A percentile compares a stretch with the other conserved stretches of the same genome.
phyloP scores from a whole-genome alignment of 257 asterid genomes.

The Capsicum pubescens region DNA sequence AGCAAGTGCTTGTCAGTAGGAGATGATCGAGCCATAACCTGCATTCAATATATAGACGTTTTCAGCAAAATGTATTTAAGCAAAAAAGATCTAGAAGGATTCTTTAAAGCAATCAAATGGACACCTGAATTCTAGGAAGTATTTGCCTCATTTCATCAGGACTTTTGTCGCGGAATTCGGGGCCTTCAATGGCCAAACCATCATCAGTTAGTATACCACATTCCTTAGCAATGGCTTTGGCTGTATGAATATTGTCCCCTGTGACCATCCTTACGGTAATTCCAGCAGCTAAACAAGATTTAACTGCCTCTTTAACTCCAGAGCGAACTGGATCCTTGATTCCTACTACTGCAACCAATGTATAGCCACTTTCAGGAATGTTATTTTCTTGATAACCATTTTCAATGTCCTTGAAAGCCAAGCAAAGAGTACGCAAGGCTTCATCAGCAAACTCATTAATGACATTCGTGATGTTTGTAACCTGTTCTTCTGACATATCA shows the following conservation, averaged over 20 bases:
- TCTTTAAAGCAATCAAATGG: constrained; percentile 4
- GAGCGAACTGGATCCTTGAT: constrained; percentile 97
- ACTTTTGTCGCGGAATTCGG: constrained; percentile 68
- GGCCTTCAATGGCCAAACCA: constrained; percentile 88
- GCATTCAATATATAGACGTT: constrained; percentile 34
- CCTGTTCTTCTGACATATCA: constrained; percentile 67
- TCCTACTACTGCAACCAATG: constrained; percentile 81
- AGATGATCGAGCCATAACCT: constrained; percentile 99
- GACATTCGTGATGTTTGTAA: constrained; percentile 45
- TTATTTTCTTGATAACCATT: constrained; percentile 42
- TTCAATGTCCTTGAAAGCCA: constrained; percentile 80
- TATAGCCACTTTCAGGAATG: constrained; percentile 78
- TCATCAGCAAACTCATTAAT: constrained; percentile 78
- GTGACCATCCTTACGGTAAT: constrained; percentile 93
- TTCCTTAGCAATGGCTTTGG: constrained; percentile 94
- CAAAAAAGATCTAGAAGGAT: constrained; percentile 9
- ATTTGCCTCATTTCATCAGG: constrained; percentile 66
- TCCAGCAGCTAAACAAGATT: constrained; percentile 86
- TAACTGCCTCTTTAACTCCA: constrained; percentile 89
- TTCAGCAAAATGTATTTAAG: constrained; percentile 29
- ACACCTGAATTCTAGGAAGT: constrained; percentile 87
- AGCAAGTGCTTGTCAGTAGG: constrained; percentile 89
- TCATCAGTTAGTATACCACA: constrained; percentile 81
- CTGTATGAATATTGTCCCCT: constrained; percentile 93
- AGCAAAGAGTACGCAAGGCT: constrained; percentile 88